Conservation (phyloP, 2,329 filamentous ascomycete genomes). For the Sclerotinia minor region DNA sequence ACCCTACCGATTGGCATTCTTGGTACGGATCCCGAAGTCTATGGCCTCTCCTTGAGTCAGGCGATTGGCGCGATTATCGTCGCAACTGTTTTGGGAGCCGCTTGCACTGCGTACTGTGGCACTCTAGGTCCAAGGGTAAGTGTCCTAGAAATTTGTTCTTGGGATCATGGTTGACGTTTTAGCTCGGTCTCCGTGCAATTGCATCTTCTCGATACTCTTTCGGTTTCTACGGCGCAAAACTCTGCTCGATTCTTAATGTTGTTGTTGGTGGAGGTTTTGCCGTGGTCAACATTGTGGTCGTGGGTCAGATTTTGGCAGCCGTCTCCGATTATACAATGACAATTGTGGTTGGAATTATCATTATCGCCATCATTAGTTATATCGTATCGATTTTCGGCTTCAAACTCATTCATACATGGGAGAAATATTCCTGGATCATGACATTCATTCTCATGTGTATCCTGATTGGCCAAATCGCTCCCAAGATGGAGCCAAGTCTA, state of each 20-base stretch:
- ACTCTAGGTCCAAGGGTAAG: slow-evolving; percentile 47
- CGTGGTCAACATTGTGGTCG: slow-evolving; percentile 50
- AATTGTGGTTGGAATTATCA: slow-evolving; percentile 44
- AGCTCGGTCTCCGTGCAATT: slow-evolving; percentile 47
- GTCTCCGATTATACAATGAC: slow-evolving; percentile 45
- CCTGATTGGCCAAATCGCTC: slow-evolving; percentile 49
- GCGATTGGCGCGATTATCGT: slow-evolving; percentile 46
- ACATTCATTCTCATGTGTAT: slow-evolving; percentile 51
- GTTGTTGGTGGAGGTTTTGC: slow-evolving; percentile 47
- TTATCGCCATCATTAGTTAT: slow-evolving; percentile 38
- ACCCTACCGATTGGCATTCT: slow-evolving; percentile 47
- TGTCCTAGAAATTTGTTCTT: not conserved
- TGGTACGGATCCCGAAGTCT: slow-evolving; percentile 45
- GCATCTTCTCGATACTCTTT: slow-evolving; percentile 49
- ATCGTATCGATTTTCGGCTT: slow-evolving; percentile 42
- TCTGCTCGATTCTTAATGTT: slow-evolving; percentile 50
- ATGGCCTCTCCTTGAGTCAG: slow-evolving; percentile 49
- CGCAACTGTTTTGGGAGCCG: slow-evolving; percentile 45
- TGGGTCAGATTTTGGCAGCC: slow-evolving; percentile 43
- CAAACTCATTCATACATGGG: slow-evolving; percentile 48
- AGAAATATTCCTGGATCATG: slow-evolving; percentile 51
- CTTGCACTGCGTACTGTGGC: slow-evolving; percentile 46
- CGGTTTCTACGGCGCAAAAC: slow-evolving; percentile 52
- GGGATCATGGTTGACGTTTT: not conserved
- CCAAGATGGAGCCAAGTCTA: slow-evolving; percentile 45